Conservation (phyloP, 2,329 filamentous ascomycete species). For the Aspergillus uvarum region DNA sequence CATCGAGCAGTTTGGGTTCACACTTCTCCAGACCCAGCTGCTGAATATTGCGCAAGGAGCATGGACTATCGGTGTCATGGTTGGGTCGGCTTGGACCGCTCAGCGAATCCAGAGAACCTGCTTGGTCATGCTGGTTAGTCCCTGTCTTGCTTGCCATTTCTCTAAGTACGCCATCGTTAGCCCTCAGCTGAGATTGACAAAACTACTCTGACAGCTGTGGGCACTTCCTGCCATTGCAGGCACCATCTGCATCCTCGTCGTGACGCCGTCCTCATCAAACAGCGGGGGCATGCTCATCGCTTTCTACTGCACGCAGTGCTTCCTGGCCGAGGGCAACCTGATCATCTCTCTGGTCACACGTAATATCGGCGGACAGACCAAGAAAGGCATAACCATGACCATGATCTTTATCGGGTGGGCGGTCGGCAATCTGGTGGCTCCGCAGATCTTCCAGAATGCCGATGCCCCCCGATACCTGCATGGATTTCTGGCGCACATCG, state of each 20-base stretch:
- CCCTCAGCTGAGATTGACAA: too few species aligned
- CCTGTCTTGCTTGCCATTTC: neutral
- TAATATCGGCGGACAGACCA: constrained; percentile 69
- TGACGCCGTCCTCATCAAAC: constrained; percentile 54
- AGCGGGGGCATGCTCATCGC: constrained; percentile 64
- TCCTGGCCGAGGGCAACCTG: constrained; percentile 63
- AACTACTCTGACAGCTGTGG: too few species aligned
- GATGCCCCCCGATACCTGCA: constrained; percentile 18
- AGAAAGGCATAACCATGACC: constrained; percentile 64
- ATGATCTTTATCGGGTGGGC: constrained; percentile 58
- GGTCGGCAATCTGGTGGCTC: constrained; percentile 19
- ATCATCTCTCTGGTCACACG: constrained; percentile 49
- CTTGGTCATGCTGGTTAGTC: constrained; percentile 37
- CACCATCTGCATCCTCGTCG: constrained; percentile 66
- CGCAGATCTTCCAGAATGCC: constrained; percentile 13
- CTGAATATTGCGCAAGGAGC: constrained; percentile 70
- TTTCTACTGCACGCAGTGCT: constrained; percentile 71
- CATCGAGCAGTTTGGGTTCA: constrained; percentile 65
- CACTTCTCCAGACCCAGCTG: constrained; percentile 63
- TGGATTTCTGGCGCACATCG: constrained; percentile 19
- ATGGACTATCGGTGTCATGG: constrained; percentile 68
- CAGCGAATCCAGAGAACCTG: constrained; percentile 65
- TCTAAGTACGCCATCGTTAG: too few species aligned
- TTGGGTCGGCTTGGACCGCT: constrained; percentile 63
- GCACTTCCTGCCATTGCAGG: constrained; percentile 66